Percentiles rank a stretch among this genome's conserved stretches.
Conservation (phyloP, 148 eudicot species). For the Chenopodium quinoa region DNA sequence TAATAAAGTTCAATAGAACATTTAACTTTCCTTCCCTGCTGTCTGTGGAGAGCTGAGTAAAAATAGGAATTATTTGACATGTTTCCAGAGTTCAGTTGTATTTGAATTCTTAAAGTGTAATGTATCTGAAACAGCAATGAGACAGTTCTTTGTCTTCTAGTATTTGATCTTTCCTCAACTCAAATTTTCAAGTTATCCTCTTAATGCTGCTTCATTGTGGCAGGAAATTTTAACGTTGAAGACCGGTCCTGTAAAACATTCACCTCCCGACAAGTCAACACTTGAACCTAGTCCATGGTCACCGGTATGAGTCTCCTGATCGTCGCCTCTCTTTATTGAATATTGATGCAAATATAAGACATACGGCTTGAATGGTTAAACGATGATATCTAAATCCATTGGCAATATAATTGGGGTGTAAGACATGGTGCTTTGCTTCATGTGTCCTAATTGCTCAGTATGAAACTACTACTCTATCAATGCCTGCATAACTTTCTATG, state of each 20-base stretch:
- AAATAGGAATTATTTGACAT: not conserved
- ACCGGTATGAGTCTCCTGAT: constrained; percentile 63
- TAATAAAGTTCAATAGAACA: no score
- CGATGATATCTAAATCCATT: not conserved
- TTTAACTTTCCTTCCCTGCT: no score
- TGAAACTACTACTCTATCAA: not conserved
- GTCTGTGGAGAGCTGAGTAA: not conserved
- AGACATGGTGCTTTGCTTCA: not conserved
- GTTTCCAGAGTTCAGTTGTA: not conserved
- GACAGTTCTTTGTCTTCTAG: not conserved
- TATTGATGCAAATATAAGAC: not conserved
- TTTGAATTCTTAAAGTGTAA: no score
- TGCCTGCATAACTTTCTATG: not conserved
- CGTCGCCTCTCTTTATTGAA: not conserved
- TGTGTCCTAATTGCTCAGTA: not conserved
- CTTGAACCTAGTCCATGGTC: constrained; percentile 98
- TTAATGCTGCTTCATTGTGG: constrained; percentile 17
- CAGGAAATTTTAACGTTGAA: constrained; percentile 86
- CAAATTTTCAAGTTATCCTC: not conserved
- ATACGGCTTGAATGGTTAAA: not conserved
- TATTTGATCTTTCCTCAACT: not conserved
- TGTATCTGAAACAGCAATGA: not conserved
- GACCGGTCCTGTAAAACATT: constrained; percentile 88
- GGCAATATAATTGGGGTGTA: not conserved
- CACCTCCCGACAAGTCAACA: constrained; percentile 69